Conservation (phyloP, 805 yeast species). For the Candida endomychidarum region DNA sequence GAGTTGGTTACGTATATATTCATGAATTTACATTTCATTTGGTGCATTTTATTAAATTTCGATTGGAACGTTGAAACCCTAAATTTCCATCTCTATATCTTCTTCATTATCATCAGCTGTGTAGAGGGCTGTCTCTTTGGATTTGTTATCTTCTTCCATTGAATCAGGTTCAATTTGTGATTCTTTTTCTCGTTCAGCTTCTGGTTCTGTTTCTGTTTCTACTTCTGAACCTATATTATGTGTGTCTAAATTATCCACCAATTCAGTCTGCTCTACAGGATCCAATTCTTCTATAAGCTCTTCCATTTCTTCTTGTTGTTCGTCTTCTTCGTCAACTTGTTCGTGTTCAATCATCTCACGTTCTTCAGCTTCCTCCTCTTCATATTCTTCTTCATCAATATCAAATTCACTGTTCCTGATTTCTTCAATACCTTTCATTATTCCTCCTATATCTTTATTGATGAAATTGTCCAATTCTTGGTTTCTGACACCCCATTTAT, state of each 20-base stretch:
- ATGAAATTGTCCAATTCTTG: conserved; percentile 30
- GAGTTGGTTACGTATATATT: conserved; percentile 4
- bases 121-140: too few relatives aligned
- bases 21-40: conserved; percentile 6
- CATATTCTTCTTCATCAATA: conserved; percentile 15
- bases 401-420: conserved; percentile 23
- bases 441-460: conserved; percentile 23
- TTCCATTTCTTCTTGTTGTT: background rate
- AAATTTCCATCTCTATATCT: conserved; percentile 8
- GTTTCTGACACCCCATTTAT: conserved; percentile 37
- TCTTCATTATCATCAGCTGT: conserved; percentile 3
- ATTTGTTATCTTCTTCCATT: background rate
- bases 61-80: too few relatives aligned
- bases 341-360: background rate
- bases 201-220: background rate
- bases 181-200: too few relatives aligned
- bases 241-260: background rate
- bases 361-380: conserved; percentile 12
- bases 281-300: too few relatives aligned
- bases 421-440: conserved; percentile 28
- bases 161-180: background rate
- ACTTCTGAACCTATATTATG: background rate
- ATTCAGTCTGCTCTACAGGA: background rate
- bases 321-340: conserved; percentile 6
- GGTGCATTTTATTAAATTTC: too few relatives aligned